Percentiles rank a stretch among this genome's conserved stretches.
These are phyloP conservation scores for Fragaria nilgerrensis DNA, from an alignment of 306 rosid species.

Conservation along the genomic window DNA sequence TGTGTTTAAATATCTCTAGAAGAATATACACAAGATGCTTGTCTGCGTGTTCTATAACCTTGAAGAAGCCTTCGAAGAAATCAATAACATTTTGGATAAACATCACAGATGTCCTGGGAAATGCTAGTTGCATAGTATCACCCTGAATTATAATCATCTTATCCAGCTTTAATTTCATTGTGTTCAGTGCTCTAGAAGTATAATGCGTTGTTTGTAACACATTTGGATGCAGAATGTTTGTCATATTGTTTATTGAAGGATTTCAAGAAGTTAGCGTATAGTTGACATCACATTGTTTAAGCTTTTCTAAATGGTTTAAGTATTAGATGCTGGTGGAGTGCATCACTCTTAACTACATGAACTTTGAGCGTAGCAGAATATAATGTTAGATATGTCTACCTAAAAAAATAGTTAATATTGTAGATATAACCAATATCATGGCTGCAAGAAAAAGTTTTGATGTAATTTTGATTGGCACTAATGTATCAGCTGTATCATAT, in stretches of 20 bases:
- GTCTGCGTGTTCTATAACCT: background rate
- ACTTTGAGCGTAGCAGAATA: background rate
- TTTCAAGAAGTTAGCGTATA: background rate
- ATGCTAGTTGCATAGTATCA: background rate
- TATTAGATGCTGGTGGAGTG: background rate
- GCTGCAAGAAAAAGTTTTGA: slow-evolving; percentile 13
- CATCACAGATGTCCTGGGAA: background rate
- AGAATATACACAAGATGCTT: background rate
- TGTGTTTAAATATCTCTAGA: background rate
- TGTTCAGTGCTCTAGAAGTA: background rate
- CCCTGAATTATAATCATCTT: background rate
- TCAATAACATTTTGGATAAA: background rate
- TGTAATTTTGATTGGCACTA: slow-evolving; percentile 15
- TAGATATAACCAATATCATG: slow-evolving; percentile 13
- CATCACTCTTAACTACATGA: background rate
- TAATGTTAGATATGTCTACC: slow-evolving; percentile 6
- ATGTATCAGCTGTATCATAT: slow-evolving; percentile 16
- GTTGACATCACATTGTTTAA: background rate
- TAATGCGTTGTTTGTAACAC: background rate
- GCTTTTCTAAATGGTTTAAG: slow-evolving; percentile 5
- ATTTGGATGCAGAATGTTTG: background rate
- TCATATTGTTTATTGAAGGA: background rate
- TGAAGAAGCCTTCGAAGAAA: background rate
- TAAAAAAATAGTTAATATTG: background rate
- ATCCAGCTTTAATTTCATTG: background rate